phyloP scores from a whole-genome alignment of 805 yeast species.

The Henningerozyma blattae region DNA sequence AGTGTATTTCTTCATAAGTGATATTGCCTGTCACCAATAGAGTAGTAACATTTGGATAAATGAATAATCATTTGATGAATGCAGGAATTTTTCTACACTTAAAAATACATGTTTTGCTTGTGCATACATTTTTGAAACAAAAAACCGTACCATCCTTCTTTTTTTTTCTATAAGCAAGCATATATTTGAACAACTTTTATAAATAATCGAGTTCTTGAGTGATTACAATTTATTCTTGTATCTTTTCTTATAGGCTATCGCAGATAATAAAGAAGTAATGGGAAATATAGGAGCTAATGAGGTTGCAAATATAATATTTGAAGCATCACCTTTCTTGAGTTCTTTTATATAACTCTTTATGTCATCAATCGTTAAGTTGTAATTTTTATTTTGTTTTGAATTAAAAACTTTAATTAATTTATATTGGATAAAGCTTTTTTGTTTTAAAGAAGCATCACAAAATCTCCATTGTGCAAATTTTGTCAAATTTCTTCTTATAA shows the following conservation, averaged over 20 bases:
- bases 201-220: too few relatives aligned
- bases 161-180: too few relatives aligned
- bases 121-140: too few relatives aligned
- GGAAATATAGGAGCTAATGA: slow-evolving; percentile 22
- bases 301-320: slow-evolving; percentile 18
- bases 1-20: too few relatives aligned
- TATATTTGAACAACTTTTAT: too few relatives aligned
- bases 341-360: slow-evolving; percentile 4
- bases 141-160: too few relatives aligned
- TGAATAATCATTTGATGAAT: too few relatives aligned
- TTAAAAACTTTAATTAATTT: slow-evolving; percentile 3
- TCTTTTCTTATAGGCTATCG: slow-evolving; percentile 7
- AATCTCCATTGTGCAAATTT: slow-evolving; percentile 26
- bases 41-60: too few relatives aligned
- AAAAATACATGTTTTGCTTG: too few relatives aligned
- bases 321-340: slow-evolving; percentile 19
- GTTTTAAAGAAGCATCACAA: slow-evolving; percentile 19
- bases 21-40: too few relatives aligned
- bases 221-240: not conserved
- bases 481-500: slow-evolving; percentile 5
- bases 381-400: not conserved
- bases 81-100: too few relatives aligned
- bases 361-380: not conserved
- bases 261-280: slow-evolving; percentile 10
- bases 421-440: slow-evolving; percentile 8